Percentiles rank a stretch among this genome's conserved stretches.
phyloP scores from a whole-genome alignment of 176 grass and related monocot genomes.

The Puya raimondii region DNA sequence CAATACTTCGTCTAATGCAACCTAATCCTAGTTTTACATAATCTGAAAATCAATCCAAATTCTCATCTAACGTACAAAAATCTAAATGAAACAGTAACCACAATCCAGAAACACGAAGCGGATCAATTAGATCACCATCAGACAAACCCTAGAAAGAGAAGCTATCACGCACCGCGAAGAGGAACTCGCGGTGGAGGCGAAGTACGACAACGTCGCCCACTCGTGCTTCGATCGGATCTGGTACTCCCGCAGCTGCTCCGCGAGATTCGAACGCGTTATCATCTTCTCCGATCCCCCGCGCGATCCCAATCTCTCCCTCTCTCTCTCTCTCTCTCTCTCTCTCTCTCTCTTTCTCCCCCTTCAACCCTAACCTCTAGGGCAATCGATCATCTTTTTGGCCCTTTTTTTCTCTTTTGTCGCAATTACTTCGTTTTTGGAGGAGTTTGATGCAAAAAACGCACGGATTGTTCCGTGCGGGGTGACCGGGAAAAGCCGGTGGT shows the following conservation, averaged over 20 bases:
- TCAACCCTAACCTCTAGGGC: not conserved
- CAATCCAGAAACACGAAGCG: not conserved
- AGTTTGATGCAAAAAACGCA: too few species aligned
- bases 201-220: constrained; percentile 26
- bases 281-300: not conserved
- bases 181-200: constrained; percentile 24
- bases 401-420: too few species aligned
- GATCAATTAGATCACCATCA: not conserved
- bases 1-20: too few species aligned
- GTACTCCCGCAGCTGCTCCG: constrained; percentile 41
- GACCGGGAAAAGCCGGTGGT: too few species aligned
- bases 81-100: not conserved
- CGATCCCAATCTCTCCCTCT: not conserved
- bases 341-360: not conserved
- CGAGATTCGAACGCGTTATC: constrained; percentile 32
- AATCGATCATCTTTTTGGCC: too few species aligned
- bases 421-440: too few species aligned
- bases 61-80: not conserved
- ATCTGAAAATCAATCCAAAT: not conserved
- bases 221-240: constrained; percentile 36
- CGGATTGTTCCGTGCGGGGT: too few species aligned
- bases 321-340: not conserved
- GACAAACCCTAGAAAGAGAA: not conserved
- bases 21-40: too few species aligned
- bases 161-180: constrained; percentile 17